Evolutionary conservation across 352 stramenopile species (phyloP), one percentile per base, ranked within the genome.

Genomic region (Detonula confervacea): DNA sequence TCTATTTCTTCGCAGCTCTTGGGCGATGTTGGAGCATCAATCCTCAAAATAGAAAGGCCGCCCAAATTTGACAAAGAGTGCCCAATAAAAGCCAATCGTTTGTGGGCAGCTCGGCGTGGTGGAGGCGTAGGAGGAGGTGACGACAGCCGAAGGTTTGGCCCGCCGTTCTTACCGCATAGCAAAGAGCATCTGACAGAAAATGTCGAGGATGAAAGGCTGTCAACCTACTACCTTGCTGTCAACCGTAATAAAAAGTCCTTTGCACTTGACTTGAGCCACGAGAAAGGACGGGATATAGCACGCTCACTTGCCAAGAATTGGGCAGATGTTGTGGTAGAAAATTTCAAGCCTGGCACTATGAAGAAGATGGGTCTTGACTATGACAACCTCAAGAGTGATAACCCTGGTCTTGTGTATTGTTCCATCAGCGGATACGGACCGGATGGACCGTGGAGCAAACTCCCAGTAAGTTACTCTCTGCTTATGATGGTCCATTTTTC

Each of bases 11-110:
- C 24, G 20, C 56, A 75, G 37, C 62, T 78, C 14, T 64, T 91
- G 16, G 83, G 66, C 11, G 77, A 87, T 71, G 44, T 84, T 16
- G 86, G 86, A 44, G 83, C 83, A 39, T 59, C 54, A 18, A 73
- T 91, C 14, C 33, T 89, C 1, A 89, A 89, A 57, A 73, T 89
- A 11, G 83, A 89, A 69, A 24, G 65, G n/a, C 67, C 73, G 11
- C 62, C 62, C 9, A 71, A 60, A 47, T 42, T 56, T 35, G 62
- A 49, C 2, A 46, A 25, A 24, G 62, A 59, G 33, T 71, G 62
- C 30, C 11, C 30, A 0, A 71, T n/a, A 20, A 59, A 49, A 47
- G 62, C 44, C 27, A 29, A 14, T 6, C 44, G 62, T 24, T 49
- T 71, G 8, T 71, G 62, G 62, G 62, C 60, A 29, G 62, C 62